These are phyloP conservation scores for Mollisia scopiformis DNA, from an alignment of 2,329 filamentous ascomycete species.

Conservation along the genomic window DNA sequence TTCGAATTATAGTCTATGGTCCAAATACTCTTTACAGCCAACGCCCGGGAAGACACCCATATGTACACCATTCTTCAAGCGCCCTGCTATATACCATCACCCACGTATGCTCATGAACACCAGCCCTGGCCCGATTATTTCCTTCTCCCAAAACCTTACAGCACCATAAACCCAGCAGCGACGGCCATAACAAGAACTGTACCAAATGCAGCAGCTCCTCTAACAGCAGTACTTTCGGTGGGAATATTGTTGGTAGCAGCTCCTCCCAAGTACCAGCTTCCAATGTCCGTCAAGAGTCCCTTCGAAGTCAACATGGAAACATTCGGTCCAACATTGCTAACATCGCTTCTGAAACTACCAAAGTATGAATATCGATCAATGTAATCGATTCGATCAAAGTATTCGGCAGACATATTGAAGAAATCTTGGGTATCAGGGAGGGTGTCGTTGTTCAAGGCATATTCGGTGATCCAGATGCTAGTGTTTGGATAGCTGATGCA, in stretches of 20 bases:
- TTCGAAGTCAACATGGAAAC: conserved; percentile 69
- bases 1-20: not conserved
- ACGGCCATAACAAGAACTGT: not conserved
- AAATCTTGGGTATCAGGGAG: conserved; percentile 63
- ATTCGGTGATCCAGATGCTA: conserved; percentile 80
- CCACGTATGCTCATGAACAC: not conserved
- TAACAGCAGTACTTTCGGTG: not conserved
- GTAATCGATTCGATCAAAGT: conserved; percentile 65
- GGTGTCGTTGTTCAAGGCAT: conserved; percentile 60
- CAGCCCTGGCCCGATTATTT: not conserved
- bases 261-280: conserved; percentile 14
- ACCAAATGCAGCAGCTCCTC: not conserved
- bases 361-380: conserved; percentile 73
- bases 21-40: not conserved
- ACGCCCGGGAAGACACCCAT: not conserved
- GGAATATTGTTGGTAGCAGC: not conserved
- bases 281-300: conserved; percentile 66
- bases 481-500: conserved; percentile 53
- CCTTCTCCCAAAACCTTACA: not conserved
- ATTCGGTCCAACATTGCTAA: conserved; percentile 76
- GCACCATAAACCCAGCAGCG: not conserved
- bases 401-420: conserved; percentile 68
- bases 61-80: not conserved
- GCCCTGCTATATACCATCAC: not conserved
- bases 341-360: conserved; percentile 63